These are phyloP conservation scores for Penicillium sp. DNA, from an alignment of 2,329 filamentous ascomycete genomes.

Conservation along the genomic window DNA sequence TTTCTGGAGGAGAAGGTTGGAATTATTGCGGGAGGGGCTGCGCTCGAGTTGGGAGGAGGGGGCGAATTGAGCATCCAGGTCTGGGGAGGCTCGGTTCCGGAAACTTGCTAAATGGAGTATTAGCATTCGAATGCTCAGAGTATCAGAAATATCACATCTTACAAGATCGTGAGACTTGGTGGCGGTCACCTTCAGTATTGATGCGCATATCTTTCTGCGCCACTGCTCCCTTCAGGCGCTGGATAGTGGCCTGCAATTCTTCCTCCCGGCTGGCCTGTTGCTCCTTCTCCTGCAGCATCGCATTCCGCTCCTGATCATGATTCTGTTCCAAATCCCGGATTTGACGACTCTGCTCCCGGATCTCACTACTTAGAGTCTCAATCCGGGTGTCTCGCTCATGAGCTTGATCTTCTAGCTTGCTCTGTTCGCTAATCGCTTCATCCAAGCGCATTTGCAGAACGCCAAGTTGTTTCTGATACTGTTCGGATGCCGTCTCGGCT, in stretches of 20 bases:
- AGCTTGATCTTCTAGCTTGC: conserved; percentile 79
- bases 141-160: conserved; percentile 28
- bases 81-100: conserved; percentile 57
- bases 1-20: conserved; percentile 88
- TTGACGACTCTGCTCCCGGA: conserved; percentile 77
- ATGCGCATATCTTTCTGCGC: conserved; percentile 67
- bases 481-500: conserved; percentile 74
- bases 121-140: conserved; percentile 10
- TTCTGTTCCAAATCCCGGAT: conserved; percentile 89
- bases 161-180: conserved; percentile 54
- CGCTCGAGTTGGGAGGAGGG: conserved; percentile 80
- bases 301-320: conserved; percentile 85
- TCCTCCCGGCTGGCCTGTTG: conserved; percentile 81
- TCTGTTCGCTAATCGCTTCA: conserved; percentile 79
- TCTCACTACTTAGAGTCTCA: conserved; percentile 78
- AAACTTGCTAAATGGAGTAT: conserved; percentile 40
- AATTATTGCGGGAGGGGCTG: conserved; percentile 86
- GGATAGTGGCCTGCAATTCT: conserved; percentile 86
- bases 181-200: conserved; percentile 52
- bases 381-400: conserved; percentile 85
- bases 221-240: conserved; percentile 85
- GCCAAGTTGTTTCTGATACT: conserved; percentile 79
- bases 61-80: conserved; percentile 79
- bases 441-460: conserved; percentile 84
- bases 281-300: conserved; percentile 88